Conservation (phyloP, 352 stramenopile species). For the Plasmopara viticola region DNA sequence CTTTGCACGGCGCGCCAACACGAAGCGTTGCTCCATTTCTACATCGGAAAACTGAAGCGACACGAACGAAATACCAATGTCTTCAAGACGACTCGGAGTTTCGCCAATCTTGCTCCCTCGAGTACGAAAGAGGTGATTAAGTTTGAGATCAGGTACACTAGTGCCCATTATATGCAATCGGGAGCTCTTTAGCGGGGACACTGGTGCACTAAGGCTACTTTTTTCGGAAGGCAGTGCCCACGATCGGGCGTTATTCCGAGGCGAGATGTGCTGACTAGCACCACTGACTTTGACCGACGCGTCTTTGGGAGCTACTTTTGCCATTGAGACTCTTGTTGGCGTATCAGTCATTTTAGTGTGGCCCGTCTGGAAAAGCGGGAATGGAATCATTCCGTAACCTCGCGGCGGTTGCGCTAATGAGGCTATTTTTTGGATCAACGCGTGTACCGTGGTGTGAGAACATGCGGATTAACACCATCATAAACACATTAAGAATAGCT, state of each 20-base stretch:
- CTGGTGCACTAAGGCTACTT: slow-evolving; percentile 8
- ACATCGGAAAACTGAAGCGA: slow-evolving; percentile 64
- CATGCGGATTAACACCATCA: too few relatives aligned
- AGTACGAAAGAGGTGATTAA: slow-evolving; percentile 61
- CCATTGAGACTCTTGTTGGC: slow-evolving; percentile 46
- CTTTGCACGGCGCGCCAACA: slow-evolving; percentile 40
- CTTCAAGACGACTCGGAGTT: slow-evolving; percentile 49
- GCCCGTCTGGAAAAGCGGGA: slow-evolving; percentile 62
- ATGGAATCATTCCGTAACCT: slow-evolving; percentile 51
- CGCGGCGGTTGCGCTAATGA: slow-evolving; percentile 14
- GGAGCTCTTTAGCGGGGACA: slow-evolving; percentile 30
- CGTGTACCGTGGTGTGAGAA: too few relatives aligned
- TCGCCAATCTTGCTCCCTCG: slow-evolving; percentile 22
- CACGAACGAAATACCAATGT: slow-evolving; percentile 69
- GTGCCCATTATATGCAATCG: slow-evolving; percentile 41
- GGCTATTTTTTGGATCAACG: slow-evolving; percentile 4
- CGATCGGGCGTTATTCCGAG: slow-evolving; percentile 4
- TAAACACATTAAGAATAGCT: background rate
- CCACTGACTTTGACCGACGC: slow-evolving; percentile 26
- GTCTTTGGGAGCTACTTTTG: slow-evolving; percentile 71
- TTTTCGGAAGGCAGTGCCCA: slow-evolving; percentile 14
- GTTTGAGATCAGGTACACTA: slow-evolving; percentile 61
- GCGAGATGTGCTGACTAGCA: slow-evolving; percentile 2
- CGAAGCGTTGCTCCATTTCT: slow-evolving; percentile 64
- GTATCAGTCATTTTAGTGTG: slow-evolving; percentile 74